Base-by-base conservation (phyloP, 2,329 filamentous ascomycete species). In the Fusarium sp. region DNA sequence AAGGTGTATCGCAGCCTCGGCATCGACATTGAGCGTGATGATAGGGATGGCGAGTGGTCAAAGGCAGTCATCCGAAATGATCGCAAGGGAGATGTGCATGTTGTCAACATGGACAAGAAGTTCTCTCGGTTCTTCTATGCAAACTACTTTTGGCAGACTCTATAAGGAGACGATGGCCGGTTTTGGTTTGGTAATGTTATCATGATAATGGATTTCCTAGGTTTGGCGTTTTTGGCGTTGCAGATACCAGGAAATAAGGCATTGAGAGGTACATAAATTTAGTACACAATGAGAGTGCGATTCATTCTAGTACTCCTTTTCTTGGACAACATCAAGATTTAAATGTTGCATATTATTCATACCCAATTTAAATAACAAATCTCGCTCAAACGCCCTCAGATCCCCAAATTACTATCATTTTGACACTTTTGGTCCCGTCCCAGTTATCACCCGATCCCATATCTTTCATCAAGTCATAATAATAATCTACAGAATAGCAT, bases 61-160 rank as follows among this genome's bases (percentile, higher is more conserved):
- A 92, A 93, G 77, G 95, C 94, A 2, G 88, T 97, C 20, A 91
- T 98, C 71, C 85, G 94, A 67, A 98, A 97, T 78, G 90, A 91
- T 65, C 87, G 89, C 71, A 95, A 94, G 83, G 94, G 94, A 11
- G 94, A 98, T 78, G 94, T 98, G 54, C 93, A 97, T 79, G 93
- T 98, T 52, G 91, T 99, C 65, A 97, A 97, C 76, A 90, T 99
- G 79, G 94, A 98, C 75, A 90, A 92, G 75, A 97, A 96, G 82
- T 94, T 97, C 79, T 95, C 93, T 62, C 87, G 91, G 67, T 95
- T 92, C 79, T 98, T 97, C 78, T 97, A 98, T 77, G 93, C 94
- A 24, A 97, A 97, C 76, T 97, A 97, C 79, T 97, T 98, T 78
- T 99, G 96, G 96, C 87, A 94, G 76, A 95, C 90, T 30, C 85